Base-by-base conservation (phyloP, 192 early-diverging fungal species). In the Rhizophagus clarus region DNA sequence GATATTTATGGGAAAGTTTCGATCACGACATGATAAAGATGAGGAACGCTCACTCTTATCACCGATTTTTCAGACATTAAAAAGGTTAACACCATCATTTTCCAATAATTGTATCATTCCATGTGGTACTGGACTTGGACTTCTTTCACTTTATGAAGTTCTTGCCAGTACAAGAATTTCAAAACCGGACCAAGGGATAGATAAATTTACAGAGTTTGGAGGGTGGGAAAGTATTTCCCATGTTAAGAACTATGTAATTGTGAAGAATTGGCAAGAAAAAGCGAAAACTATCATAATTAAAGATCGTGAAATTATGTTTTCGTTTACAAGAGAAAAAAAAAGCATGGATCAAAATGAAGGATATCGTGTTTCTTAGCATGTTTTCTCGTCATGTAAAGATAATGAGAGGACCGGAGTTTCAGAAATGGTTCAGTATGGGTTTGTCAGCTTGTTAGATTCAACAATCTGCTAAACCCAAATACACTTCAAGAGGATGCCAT, bases 21-120 rank as follows among this genome's bases (percentile, higher is more conserved):
- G 31, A 42, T 70, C 34, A 70, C 15, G 68, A n/a, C 9, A 8
- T 14, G 17, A 70, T 70, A 5, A 72, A 47, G 7, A 10, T 5
- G 42, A 42, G 1, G 2, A 72, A 29, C 45, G 34, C 6, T 47
- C 71, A 47, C 42, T 47, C 45, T 72, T 72, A 2, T 72, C 71
- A n/a, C 71, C 42, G 2, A 29, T 72, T 45, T n/a, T 72, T 47
- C 24, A 72, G 10, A n/a, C 45, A 72, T 51, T 72, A n/a, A 72
- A 40, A n/a, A 29, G 37, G 17, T 32, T 15, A 32, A 34, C 66
- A 15, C 22, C 2, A 12, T 49, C 45, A 3, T 45, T 72, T 51
- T 7, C 28, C 4, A 47, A 51, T 72, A 24, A 42, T 28, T 72
- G 42, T 24, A 45, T 72, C 2, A 72, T 72, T 24, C 71, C 71